Percentiles rank a stretch among this genome's conserved stretches.
Conservation (phyloP, 2,329 filamentous ascomycete species). For the Penicillium sp. region DNA sequence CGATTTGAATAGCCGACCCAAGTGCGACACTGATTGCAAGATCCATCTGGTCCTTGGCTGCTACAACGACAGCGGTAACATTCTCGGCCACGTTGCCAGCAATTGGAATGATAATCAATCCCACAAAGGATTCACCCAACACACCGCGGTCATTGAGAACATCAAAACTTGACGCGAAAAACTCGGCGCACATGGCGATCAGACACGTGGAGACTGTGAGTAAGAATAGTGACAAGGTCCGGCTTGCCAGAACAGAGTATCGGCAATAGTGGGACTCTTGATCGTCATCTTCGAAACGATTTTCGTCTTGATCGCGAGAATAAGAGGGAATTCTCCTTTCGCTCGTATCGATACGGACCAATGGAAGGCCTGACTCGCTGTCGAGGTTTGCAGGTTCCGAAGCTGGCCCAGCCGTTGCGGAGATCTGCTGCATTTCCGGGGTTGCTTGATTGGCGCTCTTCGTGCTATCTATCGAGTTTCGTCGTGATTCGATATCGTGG, state of each 20-base stretch:
- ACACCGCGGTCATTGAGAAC: constrained; percentile 61
- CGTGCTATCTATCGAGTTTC: neutral
- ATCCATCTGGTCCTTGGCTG: constrained; percentile 77
- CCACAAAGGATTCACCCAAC: constrained; percentile 69
- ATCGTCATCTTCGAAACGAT: neutral
- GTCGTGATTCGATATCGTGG: constrained; percentile 16
- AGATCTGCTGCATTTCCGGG: constrained; percentile 18
- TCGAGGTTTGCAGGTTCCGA: constrained; percentile 5
- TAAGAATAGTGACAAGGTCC: constrained; percentile 50
- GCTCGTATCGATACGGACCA: neutral
- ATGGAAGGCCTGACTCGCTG: constrained; percentile 9
- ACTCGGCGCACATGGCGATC: constrained; percentile 71
- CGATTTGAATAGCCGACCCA: constrained; percentile 72
- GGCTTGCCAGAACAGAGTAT: constrained; percentile 1
- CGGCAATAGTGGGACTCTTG: constrained; percentile 6
- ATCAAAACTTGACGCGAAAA: constrained; percentile 70
- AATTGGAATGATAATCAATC: constrained; percentile 72
- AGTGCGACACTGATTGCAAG: constrained; percentile 73
- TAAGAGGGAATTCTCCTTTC: neutral
- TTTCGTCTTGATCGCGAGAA: neutral
- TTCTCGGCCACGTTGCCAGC: constrained; percentile 76
- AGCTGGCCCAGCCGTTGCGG: constrained; percentile 1
- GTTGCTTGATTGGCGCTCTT: neutral
- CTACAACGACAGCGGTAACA: constrained; percentile 71
- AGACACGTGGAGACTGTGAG: constrained; percentile 67